A percentile compares a stretch with the other conserved stretches of the same genome.
These are phyloP conservation scores for Eremothecium coryli DNA, from an alignment of 1,139 yeast species.

Conservation along the genomic window DNA sequence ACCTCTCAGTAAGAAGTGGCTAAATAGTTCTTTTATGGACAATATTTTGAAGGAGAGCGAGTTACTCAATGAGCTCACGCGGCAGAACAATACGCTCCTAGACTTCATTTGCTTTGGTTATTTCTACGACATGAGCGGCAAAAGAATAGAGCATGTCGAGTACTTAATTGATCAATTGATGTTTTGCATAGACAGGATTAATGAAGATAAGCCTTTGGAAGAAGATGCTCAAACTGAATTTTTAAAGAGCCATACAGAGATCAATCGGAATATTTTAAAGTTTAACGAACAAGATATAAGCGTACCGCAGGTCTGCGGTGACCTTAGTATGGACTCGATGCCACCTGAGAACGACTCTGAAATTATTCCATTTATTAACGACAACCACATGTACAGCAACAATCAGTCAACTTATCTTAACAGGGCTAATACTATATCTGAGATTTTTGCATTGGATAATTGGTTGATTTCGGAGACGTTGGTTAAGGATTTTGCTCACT, in stretches of 20 bases:
- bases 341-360: constrained; percentile 10
- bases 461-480: constrained; percentile 91
- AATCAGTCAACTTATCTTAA: constrained; percentile 14
- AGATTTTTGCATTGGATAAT: constrained; percentile 83
- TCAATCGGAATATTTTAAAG: constrained; percentile 5
- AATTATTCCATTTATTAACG: constrained; percentile 9
- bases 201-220: constrained; percentile 5
- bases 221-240: constrained; percentile 2
- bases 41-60: constrained; percentile 55
- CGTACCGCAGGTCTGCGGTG: constrained; percentile 14
- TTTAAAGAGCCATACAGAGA: constrained; percentile 6
- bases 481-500: constrained; percentile 59
- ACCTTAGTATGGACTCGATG: constrained; percentile 10
- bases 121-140: constrained; percentile 23
- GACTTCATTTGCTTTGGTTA: constrained; percentile 41
- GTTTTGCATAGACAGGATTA: constrained; percentile 17
- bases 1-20: constrained; percentile 33
- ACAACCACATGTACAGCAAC: constrained; percentile 7
- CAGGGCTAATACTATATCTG: constrained; percentile 42
- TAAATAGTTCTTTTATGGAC: constrained; percentile 54
- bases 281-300: constrained; percentile 5
- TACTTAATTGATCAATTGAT: constrained; percentile 24
- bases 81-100: constrained; percentile 39
- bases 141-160: constrained; percentile 37
- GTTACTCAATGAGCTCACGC: constrained; percentile 43